These are phyloP conservation scores for Leishmania aethiopica DNA, from an alignment of 208 protist genomes.

Conservation along the genomic window DNA sequence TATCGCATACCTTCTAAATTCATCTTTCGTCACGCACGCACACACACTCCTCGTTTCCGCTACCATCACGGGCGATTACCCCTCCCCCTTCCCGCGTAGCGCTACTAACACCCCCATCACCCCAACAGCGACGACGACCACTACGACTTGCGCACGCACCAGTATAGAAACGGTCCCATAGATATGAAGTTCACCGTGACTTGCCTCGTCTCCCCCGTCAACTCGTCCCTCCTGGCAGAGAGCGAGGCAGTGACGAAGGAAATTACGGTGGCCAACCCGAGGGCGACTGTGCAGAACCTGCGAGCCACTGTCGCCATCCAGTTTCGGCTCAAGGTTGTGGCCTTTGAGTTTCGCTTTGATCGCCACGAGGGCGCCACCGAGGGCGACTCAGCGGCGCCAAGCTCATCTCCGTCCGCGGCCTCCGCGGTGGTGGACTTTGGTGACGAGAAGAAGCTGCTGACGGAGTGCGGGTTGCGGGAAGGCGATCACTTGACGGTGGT, in stretches of 20 bases:
- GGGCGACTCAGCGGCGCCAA: neutral
- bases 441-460: constrained; percentile 64
- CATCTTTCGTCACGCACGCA: neutral
- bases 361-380: neutral
- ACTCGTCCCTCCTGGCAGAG: constrained; percentile 38
- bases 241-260: constrained; percentile 59
- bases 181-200: constrained; percentile 74
- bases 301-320: constrained; percentile 75
- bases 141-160: neutral
- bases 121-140: neutral
- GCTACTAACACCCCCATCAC: neutral
- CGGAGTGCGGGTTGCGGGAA: constrained; percentile 68
- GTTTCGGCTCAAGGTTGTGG: constrained; percentile 62
- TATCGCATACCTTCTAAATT: neutral
- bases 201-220: constrained; percentile 51
- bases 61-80: neutral
- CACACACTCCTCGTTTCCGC: constrained; percentile 4
- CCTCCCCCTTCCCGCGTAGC: neutral
- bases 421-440: constrained; percentile 47
- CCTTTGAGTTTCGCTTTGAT: constrained; percentile 55
- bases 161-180: neutral
- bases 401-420: neutral
- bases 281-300: constrained; percentile 72
- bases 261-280: constrained; percentile 72
- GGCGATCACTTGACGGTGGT: constrained; percentile 65